A percentile compares a stretch with the other conserved stretches of the same genome.
phyloP scores from a whole-genome alignment of 2,329 filamentous ascomycete genomes.

The Colletotrichum brevisporum region DNA sequence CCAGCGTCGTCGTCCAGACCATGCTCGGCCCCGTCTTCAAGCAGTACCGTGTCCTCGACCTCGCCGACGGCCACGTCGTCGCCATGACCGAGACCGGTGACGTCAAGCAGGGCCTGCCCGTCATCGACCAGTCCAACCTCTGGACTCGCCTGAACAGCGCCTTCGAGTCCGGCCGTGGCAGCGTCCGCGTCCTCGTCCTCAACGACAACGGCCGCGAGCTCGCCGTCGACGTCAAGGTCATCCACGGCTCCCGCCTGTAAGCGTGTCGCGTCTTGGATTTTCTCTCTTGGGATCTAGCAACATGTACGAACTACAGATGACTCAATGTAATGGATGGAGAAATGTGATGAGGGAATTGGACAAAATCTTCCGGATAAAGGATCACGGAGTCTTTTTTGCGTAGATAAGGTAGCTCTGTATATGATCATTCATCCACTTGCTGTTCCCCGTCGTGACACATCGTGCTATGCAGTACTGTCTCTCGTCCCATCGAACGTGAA shows the following conservation, averaged over 20 bases:
- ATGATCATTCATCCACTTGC: conserved; percentile 50
- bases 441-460: not conserved
- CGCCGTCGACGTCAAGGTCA: conserved; percentile 98
- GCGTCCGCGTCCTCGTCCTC: conserved; percentile 95
- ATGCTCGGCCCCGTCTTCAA: conserved; percentile 99
- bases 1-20: conserved; percentile 98
- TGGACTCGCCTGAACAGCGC: conserved; percentile 84
- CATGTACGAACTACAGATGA: conserved; percentile 41
- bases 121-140: conserved; percentile 95
- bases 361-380: conserved; percentile 39
- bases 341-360: conserved; percentile 45
- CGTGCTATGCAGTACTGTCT: not conserved
- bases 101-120: conserved; percentile 94
- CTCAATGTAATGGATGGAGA: conserved; percentile 39
- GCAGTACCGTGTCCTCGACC: conserved; percentile 99
- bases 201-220: conserved; percentile 94
- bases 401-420: conserved; percentile 61
- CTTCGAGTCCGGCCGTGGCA: conserved; percentile 93
- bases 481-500: too few species aligned
- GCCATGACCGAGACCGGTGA: conserved; percentile 99
- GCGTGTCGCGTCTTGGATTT: conserved; percentile 46
- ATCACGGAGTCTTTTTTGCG: conserved; percentile 45
- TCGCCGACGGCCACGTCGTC: conserved; percentile 88
- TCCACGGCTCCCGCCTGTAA: conserved; percentile 83
- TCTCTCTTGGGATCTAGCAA: conserved; percentile 43